Base-by-base conservation (phyloP, 495 filamentous ascomycete species). In the Podospora pseudoanserina region DNA sequence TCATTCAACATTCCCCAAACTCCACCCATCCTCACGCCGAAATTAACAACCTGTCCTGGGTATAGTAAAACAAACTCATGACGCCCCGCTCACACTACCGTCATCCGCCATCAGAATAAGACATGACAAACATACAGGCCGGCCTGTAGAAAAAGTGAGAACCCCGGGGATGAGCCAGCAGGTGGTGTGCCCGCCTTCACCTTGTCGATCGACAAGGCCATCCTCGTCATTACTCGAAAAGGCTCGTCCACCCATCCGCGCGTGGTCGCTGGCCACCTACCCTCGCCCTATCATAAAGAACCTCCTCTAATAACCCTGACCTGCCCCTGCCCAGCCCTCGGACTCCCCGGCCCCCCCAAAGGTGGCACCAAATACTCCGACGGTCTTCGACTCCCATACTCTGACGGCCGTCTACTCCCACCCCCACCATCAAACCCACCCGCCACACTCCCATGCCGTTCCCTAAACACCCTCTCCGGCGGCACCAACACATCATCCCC, bases 281-380 rank as follows among this genome's bases (percentile, higher is more conserved):
- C 20, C 23, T 23, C 23, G 23, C 23, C 23, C 23, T 59, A 67
- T 65, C 61, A 70, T 6, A 70, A 55, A 1, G 68, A 70, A 13
- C 68, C 65, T 7, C 69, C 69, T 27, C 65, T 44, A n/a, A 65
- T 65, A n/a, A 70, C 69, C 20, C 69, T 49, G 56, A 70, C 62
- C 5, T 65, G 67, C 13, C 64, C 59, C 15, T 49, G 39, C 39
- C 39, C 39, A 49, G 39, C 9, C 39, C 39, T 49, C 7, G 39
- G 39, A 16, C 39, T 49, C 2, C 56, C 18, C 55, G 55, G 55
- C 0, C 58, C 58, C 16, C 26, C 60, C 61, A 60, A 32, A 18
- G 55, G 16, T 18, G 39, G 23, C 6, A 59, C 30, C 7, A 27
- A 11, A 13, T 49, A 49, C 39, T 49, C 32, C 15, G 49, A 16